phyloP scores from a whole-genome alignment of 1,284 basidiomycete species.

The Malassezia furfur region DNA sequence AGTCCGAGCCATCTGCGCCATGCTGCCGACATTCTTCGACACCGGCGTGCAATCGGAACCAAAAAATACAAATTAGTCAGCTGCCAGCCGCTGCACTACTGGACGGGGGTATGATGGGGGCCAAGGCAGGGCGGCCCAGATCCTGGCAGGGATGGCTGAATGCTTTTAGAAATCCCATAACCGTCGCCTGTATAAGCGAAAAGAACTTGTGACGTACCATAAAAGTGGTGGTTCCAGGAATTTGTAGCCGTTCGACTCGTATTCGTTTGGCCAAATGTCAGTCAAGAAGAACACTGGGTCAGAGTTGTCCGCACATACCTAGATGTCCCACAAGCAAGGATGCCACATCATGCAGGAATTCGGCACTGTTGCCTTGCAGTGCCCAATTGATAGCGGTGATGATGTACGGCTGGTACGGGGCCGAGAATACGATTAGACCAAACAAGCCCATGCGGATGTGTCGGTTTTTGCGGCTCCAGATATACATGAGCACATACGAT shows the following conservation, averaged over 20 bases:
- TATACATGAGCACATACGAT: conserved; percentile 69
- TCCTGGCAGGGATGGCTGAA: too few relatives aligned
- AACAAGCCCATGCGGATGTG: conserved; percentile 89
- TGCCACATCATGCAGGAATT: conserved; percentile 54
- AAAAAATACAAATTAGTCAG: too few relatives aligned
- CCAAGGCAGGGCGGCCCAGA: too few relatives aligned
- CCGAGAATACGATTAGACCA: conserved; percentile 83
- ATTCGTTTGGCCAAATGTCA: conserved; percentile 88
- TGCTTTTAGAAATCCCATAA: neutral
- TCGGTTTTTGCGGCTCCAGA: conserved; percentile 90
- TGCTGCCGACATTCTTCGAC: neutral
- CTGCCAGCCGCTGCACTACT: too few relatives aligned
- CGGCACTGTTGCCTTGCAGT: conserved; percentile 71
- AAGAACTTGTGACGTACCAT: conserved; percentile 58
- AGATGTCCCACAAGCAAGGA: conserved; percentile 36
- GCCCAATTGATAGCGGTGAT: conserved; percentile 80
- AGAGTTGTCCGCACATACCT: conserved; percentile 28
- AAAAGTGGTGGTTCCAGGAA: conserved; percentile 67
- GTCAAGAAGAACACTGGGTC: conserved; percentile 66
- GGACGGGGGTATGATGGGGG: neutral
- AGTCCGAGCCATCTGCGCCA: neutral
- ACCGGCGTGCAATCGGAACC: too few relatives aligned
- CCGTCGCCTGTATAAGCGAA: neutral
- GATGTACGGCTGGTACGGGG: conserved; percentile 85
- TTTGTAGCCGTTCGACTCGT: conserved; percentile 64